Base-by-base conservation (phyloP, 2,329 filamentous ascomycete genomes). In the Ophiostoma ips region DNA sequence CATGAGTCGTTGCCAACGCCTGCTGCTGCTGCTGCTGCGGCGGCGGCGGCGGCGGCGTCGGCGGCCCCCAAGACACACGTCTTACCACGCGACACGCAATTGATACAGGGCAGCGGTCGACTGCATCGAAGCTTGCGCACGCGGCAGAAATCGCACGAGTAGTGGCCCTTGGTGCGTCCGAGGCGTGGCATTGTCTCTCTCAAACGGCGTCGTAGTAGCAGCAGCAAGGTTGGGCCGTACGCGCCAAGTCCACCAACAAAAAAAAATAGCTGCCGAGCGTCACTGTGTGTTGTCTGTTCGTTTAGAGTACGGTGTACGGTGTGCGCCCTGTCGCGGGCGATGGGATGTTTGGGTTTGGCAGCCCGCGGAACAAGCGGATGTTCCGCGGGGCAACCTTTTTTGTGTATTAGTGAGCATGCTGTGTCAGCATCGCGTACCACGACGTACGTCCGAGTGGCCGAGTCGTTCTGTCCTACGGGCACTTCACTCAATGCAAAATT, bases 1-100 rank as follows among this genome's bases (percentile, higher is more conserved):
- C n/a, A n/a, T n/a, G n/a, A n/a, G n/a, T n/a, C n/a, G n/a, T n/a
- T n/a, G n/a, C n/a, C 44, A 11, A 31, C 15, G 1, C 31, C 19
- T 5, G 12, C 38, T 6, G 28, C 11, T 4, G 40, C 41, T 2
- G 19, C n/a, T n/a, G n/a, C n/a, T n/a, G n/a, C n/a, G n/a, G n/a
- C n/a, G n/a, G n/a, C n/a, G n/a, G n/a, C n/a, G n/a, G n/a, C n/a
- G n/a, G n/a, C n/a, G n/a, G n/a, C n/a, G n/a, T n/a, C n/a, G n/a
- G n/a, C n/a, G n/a, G n/a, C 41, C 16, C n/a, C 40, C 38, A 53
- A 31, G 21, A 44, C 43, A 24, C 43, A 46, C 35, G 15, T 45
- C 46, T 51, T 48, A 19, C 52, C 52, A 6, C 52, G 49, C 28
- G 52, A 48, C 18, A 51, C 52, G 16, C 52, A 53, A 40, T 53